Base-by-base conservation (phyloP, 208 protist species). In the Trypanosoma boissoni region DNA sequence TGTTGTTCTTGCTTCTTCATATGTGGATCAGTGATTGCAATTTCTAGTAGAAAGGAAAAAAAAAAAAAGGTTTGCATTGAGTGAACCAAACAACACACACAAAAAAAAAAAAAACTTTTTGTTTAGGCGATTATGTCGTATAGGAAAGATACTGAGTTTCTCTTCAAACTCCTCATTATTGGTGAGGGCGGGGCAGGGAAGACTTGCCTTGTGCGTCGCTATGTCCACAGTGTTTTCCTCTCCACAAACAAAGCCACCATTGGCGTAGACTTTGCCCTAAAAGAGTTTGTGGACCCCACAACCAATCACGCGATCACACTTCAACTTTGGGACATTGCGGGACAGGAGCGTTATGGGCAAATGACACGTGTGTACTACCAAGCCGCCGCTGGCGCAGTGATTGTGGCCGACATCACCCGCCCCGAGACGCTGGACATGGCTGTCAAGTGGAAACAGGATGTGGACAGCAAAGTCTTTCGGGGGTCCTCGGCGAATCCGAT, bases 341-440 rank as follows among this genome's bases (percentile, higher is more conserved):
- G 90, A 12, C 90, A 96, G 29, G 86, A 96, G 63, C 74, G 77
- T 29, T 94, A 90, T 41, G 78, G 88, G 21, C 82, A 88, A 12
- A 81, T 97, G 59, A 93, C 89, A 12, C 88, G 86, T 3, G 88
- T 84, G 42, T 97, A 94, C 57, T 97, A 97, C 61, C 80, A 88
- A 32, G 89, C 88, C 64, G 90, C 86, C 56, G 82, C 91, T 20
- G 92, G 85, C 12, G 86, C 86, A 0, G 34, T 99, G 2, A 71
- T 99, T 7, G 97, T 97, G 56, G 98, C 98, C 57, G 97, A 99
- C 64, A 86, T 98, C 24, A 98, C 97, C 18, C 97, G 94, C 44
- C 62, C 72, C 6, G 44, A 71, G 31, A 89, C 88, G 28, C 95
- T 97, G 62, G 79, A 94, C 16, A 75, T 93, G 55, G 72, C 95